Percentiles rank a stretch among this genome's conserved stretches.
Evolutionary conservation across 768 basidiomycete genomes (phyloP).

Genomic region (Pleurotus sapidus): DNA sequence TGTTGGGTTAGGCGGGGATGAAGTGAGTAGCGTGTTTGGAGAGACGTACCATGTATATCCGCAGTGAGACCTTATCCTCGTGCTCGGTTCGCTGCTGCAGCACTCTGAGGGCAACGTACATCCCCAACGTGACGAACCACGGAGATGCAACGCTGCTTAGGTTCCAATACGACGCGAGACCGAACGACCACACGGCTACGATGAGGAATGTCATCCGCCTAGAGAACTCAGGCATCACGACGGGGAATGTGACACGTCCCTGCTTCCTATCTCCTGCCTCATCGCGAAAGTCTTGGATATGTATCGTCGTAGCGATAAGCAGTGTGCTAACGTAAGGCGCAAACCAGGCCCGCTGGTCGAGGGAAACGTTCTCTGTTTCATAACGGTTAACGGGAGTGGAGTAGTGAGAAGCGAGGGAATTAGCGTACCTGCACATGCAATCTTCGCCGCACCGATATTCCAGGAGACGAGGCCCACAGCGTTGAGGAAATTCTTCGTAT

Average conservation of each 20-base stretch:
- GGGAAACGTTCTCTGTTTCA: not conserved
- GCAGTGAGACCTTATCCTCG: slow-evolving; percentile 6
- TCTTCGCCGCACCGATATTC: slow-evolving; percentile 9
- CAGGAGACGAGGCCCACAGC: slow-evolving; percentile 12
- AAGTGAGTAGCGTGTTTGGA: not conserved
- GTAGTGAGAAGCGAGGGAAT: not conserved
- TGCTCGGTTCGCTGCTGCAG: slow-evolving; percentile 1
- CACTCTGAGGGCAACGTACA: slow-evolving; percentile 5
- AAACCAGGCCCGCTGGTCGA: slow-evolving; percentile 1
- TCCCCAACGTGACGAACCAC: slow-evolving; percentile 5
- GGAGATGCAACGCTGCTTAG: not conserved
- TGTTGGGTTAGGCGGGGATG: not conserved
- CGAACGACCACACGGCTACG: slow-evolving; percentile 6
- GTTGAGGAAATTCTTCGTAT: slow-evolving; percentile 11
- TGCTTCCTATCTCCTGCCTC: slow-evolving; percentile 9
- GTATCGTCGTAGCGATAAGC: slow-evolving; percentile 12
- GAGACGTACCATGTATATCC: slow-evolving; percentile 4
- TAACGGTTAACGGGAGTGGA: not conserved
- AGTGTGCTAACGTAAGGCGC: slow-evolving; percentile 7
- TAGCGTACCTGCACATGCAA: slow-evolving; percentile 5
- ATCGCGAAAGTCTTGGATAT: slow-evolving; percentile 12
- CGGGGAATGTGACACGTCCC: slow-evolving; percentile 12
- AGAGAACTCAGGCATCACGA: slow-evolving; percentile 7
- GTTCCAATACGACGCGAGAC: slow-evolving; percentile 6
- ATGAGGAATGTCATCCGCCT: slow-evolving; percentile 3